These are phyloP conservation scores for Arachnopeziza araneosa DNA, from an alignment of 2,329 filamentous ascomycete genomes.

Conservation along the genomic window DNA sequence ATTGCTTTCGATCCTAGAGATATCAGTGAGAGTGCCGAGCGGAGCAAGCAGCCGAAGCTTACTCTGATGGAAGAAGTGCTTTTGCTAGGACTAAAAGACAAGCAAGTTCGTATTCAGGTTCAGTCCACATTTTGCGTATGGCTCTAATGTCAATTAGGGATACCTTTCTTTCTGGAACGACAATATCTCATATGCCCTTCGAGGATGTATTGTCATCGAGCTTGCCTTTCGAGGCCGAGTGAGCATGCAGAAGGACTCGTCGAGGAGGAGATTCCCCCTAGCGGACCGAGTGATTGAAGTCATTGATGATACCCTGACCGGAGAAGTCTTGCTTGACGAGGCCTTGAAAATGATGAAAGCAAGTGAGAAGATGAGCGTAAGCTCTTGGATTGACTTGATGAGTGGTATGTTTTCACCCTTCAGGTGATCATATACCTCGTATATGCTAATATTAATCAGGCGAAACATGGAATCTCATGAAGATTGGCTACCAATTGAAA, in stretches of 20 bases:
- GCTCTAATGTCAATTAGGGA: constrained; percentile 51
- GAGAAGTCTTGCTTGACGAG: constrained; percentile 95
- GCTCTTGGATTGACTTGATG: constrained; percentile 98
- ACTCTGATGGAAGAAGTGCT: constrained; percentile 98
- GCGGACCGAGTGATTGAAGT: constrained; percentile 95
- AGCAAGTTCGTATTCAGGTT: constrained; percentile 65
- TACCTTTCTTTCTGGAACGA: constrained; percentile 99
- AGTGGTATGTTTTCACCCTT: constrained; percentile 57
- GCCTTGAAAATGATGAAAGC: constrained; percentile 99
- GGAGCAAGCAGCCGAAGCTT: constrained; percentile 96
- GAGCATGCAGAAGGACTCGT: constrained; percentile 97
- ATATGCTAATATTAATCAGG: constrained; percentile 47
- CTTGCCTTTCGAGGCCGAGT: constrained; percentile 92
- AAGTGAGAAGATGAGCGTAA: constrained; percentile 99
- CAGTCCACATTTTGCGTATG: background rate
- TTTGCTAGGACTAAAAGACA: constrained; percentile 93
- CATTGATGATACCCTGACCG: constrained; percentile 91
- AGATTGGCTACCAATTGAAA: constrained; percentile 99
- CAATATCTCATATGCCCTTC: constrained; percentile 96
- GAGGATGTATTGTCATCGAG: constrained; percentile 97
- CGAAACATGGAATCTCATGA: constrained; percentile 99
- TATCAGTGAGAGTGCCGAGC: constrained; percentile 92
- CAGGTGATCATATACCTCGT: background rate
- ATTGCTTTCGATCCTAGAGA: constrained; percentile 97
- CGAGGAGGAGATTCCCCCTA: constrained; percentile 83